Percentiles rank a stretch among this genome's conserved stretches.
Evolutionary conservation across 139 green algal species (phyloP).

Genomic region (Mesotaenium endlicherianum): DNA sequence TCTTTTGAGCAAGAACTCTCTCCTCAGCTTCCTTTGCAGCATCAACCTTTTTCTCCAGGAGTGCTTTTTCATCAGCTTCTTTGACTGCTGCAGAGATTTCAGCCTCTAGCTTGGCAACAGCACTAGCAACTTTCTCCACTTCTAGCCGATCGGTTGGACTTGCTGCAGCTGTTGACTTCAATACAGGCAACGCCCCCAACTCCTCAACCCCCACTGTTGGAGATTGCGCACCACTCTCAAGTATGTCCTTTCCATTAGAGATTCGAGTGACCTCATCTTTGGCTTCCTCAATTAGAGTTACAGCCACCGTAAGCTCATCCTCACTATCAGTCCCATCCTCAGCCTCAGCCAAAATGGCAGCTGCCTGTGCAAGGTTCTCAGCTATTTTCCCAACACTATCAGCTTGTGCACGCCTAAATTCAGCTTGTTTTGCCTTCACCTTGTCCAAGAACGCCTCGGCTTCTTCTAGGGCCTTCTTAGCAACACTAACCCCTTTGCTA

Average conservation of each 20-base stretch:
- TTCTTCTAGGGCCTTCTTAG: slow-evolving; percentile 29
- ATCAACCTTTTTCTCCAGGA: not conserved
- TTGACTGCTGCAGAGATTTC: not conserved
- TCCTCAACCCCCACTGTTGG: not conserved
- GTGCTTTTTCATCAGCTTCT: not conserved
- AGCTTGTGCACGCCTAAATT: not conserved
- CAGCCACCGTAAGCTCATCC: not conserved
- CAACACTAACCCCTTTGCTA: slow-evolving; percentile 14
- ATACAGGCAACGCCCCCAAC: not conserved
- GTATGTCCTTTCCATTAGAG: not conserved
- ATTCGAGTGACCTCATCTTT: not conserved
- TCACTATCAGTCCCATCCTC: not conserved
- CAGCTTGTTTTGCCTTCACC: not conserved
- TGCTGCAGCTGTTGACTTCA: not conserved
- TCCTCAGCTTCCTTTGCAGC: not conserved
- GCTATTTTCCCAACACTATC: not conserved
- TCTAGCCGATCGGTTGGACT: no score
- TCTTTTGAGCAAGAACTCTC: slow-evolving; percentile 6
- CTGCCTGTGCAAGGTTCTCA: not conserved
- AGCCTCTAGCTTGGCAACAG: no score
- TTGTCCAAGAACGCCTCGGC: slow-evolving; percentile 18
- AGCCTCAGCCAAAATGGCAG: not conserved
- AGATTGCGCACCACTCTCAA: not conserved
- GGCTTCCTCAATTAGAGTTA: not conserved
- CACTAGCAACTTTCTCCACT: not conserved